Percentiles rank a stretch among this genome's conserved stretches.
phyloP scores from a whole-genome alignment of 495 filamentous ascomycete species.

The Podospora pseudoanserina region DNA sequence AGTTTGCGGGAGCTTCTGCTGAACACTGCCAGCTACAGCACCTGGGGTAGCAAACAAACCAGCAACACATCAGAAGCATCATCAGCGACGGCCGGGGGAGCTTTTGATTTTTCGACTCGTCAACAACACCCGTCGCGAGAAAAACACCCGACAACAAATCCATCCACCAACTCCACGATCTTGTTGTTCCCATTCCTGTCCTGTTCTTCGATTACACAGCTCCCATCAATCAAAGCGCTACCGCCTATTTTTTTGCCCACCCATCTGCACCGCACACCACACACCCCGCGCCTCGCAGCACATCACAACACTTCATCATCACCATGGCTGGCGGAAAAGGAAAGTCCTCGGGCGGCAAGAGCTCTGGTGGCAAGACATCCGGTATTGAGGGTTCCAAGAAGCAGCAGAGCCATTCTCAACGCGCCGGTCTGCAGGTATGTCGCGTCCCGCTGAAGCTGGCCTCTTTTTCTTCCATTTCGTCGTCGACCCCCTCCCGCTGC shows the following conservation, averaged over 20 bases:
- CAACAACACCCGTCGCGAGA: conserved; percentile 33
- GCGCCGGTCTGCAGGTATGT: conserved; percentile 97
- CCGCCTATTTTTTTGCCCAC: conserved; percentile 4
- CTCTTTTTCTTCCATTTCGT: conserved; percentile 16
- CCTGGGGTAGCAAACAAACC: conserved; percentile 21
- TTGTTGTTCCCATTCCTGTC: background rate
- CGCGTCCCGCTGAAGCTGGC: conserved; percentile 12
- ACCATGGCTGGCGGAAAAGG: conserved; percentile 79
- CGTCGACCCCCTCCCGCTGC: conserved; percentile 3
- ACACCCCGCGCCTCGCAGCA: background rate
- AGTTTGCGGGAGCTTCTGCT: background rate
- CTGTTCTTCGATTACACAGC: background rate
- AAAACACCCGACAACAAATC: conserved; percentile 19
- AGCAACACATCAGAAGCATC: conserved; percentile 17
- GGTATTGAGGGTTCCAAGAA: conserved; percentile 69
- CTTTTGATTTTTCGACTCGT: conserved; percentile 37
- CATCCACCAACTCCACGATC: conserved; percentile 21
- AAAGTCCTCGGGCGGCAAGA: conserved; percentile 89
- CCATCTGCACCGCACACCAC: background rate
- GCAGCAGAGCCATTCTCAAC: conserved; percentile 96
- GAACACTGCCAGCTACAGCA: background rate
- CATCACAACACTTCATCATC: conserved; percentile 16
- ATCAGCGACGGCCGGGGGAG: conserved; percentile 17
- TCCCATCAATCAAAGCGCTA: conserved; percentile 5
- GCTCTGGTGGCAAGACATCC: conserved; percentile 79